Conservation (phyloP, 306 rosid genomes). For the Pachyrhizus erosus region DNA sequence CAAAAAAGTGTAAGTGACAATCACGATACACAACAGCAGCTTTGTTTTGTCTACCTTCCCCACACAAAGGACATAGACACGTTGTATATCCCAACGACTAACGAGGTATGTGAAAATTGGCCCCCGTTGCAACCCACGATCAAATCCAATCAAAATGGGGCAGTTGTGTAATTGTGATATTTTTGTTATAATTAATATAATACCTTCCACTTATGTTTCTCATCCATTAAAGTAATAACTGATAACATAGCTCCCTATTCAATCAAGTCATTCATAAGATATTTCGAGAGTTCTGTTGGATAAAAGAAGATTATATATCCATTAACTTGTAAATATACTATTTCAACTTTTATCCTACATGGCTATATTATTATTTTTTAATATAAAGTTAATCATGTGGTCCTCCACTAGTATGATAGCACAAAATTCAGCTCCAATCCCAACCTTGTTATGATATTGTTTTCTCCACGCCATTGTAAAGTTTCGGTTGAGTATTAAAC, state of each 20-base stretch:
- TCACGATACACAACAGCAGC: not conserved
- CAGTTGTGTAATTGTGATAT: too few species aligned
- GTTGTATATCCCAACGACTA: not conserved
- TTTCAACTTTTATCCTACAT: not conserved
- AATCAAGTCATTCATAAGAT: not conserved
- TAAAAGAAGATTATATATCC: not conserved
- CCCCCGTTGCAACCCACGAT: too few species aligned
- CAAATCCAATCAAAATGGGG: too few species aligned
- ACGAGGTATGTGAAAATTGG: not conserved
- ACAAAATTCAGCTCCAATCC: not conserved
- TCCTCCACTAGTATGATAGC: not conserved
- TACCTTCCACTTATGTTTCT: not conserved
- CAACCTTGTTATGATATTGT: not conserved
- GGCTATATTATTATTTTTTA: not conserved
- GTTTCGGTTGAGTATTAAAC: constrained; percentile 1
- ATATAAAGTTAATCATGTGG: not conserved
- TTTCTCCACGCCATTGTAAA: not conserved
- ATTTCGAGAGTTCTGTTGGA: not conserved
- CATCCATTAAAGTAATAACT: not conserved
- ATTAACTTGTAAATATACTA: not conserved
- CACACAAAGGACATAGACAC: not conserved
- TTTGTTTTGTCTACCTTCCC: not conserved
- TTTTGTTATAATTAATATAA: not conserved
- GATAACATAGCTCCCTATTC: not conserved
- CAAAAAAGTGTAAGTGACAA: not conserved